These are phyloP conservation scores for Suillus spraguei DNA, from an alignment of 768 basidiomycete genomes.

Conservation along the genomic window DNA sequence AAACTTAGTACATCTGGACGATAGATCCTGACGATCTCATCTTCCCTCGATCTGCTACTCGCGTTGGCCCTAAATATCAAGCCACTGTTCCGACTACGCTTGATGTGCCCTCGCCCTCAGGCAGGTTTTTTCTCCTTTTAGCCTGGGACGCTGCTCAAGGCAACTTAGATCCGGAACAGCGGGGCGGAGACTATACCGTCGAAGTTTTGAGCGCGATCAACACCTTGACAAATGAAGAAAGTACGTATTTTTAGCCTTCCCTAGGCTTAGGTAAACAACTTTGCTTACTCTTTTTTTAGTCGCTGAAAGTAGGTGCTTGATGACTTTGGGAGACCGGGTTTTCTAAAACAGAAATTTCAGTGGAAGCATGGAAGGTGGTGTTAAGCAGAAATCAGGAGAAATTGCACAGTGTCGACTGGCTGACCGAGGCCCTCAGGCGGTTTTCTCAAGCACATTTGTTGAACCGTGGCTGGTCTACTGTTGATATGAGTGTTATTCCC, in stretches of 20 bases:
- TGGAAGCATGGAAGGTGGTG: constrained; percentile 63
- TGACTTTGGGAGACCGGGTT: constrained; percentile 2
- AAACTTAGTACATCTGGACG: constrained; percentile 27
- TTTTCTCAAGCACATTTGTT: constrained; percentile 69
- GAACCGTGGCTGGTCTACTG: constrained; percentile 56
- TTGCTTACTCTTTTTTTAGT: constrained; percentile 40
- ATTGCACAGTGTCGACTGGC: constrained; percentile 74
- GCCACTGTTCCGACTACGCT: constrained; percentile 49
- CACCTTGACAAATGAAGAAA: constrained; percentile 65
- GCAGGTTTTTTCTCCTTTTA: constrained; percentile 25
- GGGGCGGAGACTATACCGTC: constrained; percentile 73
- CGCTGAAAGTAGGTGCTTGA: constrained; percentile 50
- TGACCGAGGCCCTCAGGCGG: constrained; percentile 73
- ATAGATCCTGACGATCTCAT: constrained; percentile 96
- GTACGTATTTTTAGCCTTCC: constrained; percentile 43
- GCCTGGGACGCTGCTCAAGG: constrained; percentile 5
- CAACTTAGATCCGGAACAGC: constrained; percentile 45
- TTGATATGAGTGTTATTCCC: constrained; percentile 58
- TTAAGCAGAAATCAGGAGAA: constrained; percentile 56
- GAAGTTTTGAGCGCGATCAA: constrained; percentile 71
- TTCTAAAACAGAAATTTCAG: constrained; percentile 37
- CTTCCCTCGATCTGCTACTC: constrained; percentile 90
- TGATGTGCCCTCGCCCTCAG: constrained; percentile 40
- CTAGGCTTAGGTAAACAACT: constrained; percentile 20
- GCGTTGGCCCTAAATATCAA: constrained; percentile 89